Conservation (phyloP, 306 rosid species). For the Medicago ruthenica region DNA sequence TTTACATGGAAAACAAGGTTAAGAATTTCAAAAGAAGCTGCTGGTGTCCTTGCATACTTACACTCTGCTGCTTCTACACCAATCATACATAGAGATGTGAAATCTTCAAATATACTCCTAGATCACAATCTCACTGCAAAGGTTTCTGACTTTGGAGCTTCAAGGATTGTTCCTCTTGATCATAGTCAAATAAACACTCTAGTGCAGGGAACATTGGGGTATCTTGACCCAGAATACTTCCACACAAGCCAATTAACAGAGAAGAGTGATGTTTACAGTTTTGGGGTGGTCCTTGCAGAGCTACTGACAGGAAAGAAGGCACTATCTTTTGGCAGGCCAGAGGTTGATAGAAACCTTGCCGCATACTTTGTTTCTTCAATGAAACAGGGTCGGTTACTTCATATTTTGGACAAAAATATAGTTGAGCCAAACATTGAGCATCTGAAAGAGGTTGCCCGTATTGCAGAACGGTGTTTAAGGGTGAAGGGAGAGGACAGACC, state of each 20-base stretch:
- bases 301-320: neutral
- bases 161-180: too few relatives aligned
- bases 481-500: conserved; percentile 64
- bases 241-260: neutral
- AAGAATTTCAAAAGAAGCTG: too few relatives aligned
- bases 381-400: neutral
- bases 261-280: neutral
- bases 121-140: too few relatives aligned
- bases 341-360: neutral
- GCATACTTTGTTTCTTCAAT: neutral
- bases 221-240: too few relatives aligned
- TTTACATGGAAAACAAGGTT: neutral
- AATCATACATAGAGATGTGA: too few relatives aligned
- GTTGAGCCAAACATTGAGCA: conserved; percentile 42
- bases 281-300: neutral
- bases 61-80: too few relatives aligned
- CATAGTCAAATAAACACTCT: too few relatives aligned
- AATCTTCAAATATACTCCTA: too few relatives aligned
- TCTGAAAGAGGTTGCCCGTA: conserved; percentile 44
- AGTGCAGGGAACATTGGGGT: too few relatives aligned
- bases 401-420: neutral
- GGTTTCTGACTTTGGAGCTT: too few relatives aligned
- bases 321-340: neutral
- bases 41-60: too few relatives aligned
- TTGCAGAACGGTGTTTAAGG: conserved; percentile 46